These are phyloP conservation scores for Cytospora paraplurivora DNA, from an alignment of 2,329 filamentous ascomycete genomes.

Conservation along the genomic window DNA sequence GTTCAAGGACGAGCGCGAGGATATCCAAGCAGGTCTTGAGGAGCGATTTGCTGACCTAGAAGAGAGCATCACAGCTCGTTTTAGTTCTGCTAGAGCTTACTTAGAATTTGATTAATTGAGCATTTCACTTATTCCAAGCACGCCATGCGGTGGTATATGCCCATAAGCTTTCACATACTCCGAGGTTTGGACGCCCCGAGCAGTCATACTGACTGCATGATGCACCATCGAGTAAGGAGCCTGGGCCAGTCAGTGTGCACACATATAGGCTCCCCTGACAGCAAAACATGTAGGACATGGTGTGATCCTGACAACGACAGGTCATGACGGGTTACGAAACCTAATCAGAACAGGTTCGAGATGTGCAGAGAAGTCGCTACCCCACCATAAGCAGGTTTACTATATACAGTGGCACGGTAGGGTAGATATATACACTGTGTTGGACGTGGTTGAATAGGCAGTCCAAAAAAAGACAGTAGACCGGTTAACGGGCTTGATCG, in stretches of 20 bases:
- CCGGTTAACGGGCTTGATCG: not conserved
- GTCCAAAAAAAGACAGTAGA: not conserved
- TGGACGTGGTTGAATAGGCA: not conserved
- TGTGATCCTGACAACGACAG: not conserved
- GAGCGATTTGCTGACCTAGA: not conserved
- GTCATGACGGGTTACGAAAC: not conserved
- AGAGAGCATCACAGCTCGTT: not conserved
- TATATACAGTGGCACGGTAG: not conserved
- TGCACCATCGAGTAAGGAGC: too few relatives aligned
- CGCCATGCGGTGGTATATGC: too few relatives aligned
- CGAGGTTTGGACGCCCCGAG: too few relatives aligned
- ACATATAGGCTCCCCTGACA: too few relatives aligned
- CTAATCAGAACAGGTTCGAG: not conserved
- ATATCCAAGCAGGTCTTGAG: not conserved
- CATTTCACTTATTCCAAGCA: too few relatives aligned
- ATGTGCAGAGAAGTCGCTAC: not conserved
- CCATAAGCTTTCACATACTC: too few relatives aligned
- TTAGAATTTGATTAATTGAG: not conserved
- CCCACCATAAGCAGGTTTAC: not conserved
- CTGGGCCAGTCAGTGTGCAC: not conserved
- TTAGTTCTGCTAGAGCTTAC: not conserved
- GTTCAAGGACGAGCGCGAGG: conserved; percentile 2
- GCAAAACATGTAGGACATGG: too few relatives aligned
- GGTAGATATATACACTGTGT: too few relatives aligned
- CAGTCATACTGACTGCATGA: not conserved